Base-by-base conservation (phyloP, 2,329 filamentous ascomycete species). In the Colletotrichum filicis region DNA sequence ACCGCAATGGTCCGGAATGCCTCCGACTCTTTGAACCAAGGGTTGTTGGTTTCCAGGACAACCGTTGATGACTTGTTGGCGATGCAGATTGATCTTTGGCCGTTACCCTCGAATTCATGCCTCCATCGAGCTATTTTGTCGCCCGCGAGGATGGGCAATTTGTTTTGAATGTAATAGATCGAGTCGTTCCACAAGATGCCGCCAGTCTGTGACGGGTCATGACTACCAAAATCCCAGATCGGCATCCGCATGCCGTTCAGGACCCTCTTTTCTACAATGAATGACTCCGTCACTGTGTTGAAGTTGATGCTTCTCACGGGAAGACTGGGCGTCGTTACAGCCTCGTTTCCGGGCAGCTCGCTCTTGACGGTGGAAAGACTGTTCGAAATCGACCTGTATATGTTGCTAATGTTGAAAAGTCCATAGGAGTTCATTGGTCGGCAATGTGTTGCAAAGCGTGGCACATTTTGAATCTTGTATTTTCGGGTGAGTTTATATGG, bases 151-250 rank as follows among this genome's bases (percentile, higher is more conserved):
- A 14, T 1, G 63, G 26, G 57, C 1, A 74, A 74, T 0, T 79
- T 76, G 35, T 77, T 71, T 19, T 79, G 77, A 0, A 79, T 66
- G 1, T 75, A 57, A 66, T 81, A 83, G 3, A 79, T 79, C 22
- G 69, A 26, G 12, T 80, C 77, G 68, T 79, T 80, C 66, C 74
- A 79, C 24, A 19, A 4, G 5, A 30, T 14, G 2, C 61, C 61
- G 9, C 32, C 56, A 2, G 5, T 4, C 5, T 14, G 30, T 6
- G 22, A 60, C 5, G n/a, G 16, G 2, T 1, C 4, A 9, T 0
- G 1, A 8, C 12, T 1, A 1, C 8, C 3, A 2, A 2, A 1
- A 0, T 60, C 9, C 49, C 46, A 60, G 4, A 61, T 11, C 1
- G 24, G 49, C 16, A 14, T 42, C 1, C 49, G 57, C 56, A 68